Base-by-base conservation (phyloP, 140 eudicot genomes). In the Senecio squalidus region DNA sequence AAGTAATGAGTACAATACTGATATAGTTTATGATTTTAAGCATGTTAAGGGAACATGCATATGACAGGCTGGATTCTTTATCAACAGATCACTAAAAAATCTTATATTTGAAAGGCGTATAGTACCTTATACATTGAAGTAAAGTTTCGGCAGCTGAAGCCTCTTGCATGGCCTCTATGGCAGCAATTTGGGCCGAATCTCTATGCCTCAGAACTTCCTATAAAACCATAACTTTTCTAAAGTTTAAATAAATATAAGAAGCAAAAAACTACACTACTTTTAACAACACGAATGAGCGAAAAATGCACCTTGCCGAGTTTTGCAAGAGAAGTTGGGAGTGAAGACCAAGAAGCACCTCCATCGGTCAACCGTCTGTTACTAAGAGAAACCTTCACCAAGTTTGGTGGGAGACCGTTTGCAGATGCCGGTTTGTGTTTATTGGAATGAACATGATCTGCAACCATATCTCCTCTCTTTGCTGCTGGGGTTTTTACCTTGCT, bases 141-240 rank as follows among this genome's bases (percentile, higher is more conserved):
- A 90, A 68, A 56, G 68, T 78, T 66, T 90, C 97, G 6, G 94
- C 89, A 57, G 88, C 86, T 10, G 97, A 82, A 34, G 97, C 97
- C 62, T 85, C 97, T 76, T 85, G 94, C 69, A 90, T 69, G 28
- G 97, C 97, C 70, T 82, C 95, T 15, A 90, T 66, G 21, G 94
- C 97, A 61, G 95, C 94, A 28, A 65, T 71, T 76, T 90, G 97
- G 25, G 97, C 95, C 26, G 94, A 73, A 49, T 85, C 88, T 75
- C 97, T 83, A 58, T 83, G 81, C 81, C 71, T 85, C 66, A 82
- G 21, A 5, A 90, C 97, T 76, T 90, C 97, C 97, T 90, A 81
- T 5, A 59, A 46, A 39, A 60, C 54, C 59, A 15, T 38, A 51
- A 21, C 26, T 4, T 30, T 47, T 31, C 36, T 21, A 16, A 64